Evolutionary conservation across 2,329 filamentous ascomycete species (phyloP).

Genomic region (Neoscytalidium dimidiatum): DNA sequence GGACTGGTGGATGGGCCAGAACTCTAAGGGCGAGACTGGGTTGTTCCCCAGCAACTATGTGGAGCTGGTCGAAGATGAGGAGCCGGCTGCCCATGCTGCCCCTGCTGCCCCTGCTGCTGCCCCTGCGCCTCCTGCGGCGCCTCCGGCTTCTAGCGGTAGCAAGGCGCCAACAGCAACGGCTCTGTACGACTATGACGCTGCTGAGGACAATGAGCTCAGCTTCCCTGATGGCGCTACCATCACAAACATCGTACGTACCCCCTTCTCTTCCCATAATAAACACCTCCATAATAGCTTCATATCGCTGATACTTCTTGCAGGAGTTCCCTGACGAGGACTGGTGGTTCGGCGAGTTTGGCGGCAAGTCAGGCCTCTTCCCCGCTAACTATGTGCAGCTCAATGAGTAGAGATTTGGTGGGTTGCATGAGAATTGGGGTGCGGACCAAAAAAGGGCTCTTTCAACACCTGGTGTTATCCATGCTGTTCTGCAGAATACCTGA

Average conservation of each 20-base stretch:
- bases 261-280: not conserved
- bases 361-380: slow-evolving; percentile 78
- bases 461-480: not conserved
- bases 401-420: slow-evolving; percentile 32
- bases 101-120: slow-evolving; percentile 37
- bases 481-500: slow-evolving; percentile 6
- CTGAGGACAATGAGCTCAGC: slow-evolving; percentile 83
- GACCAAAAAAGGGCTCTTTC: not conserved
- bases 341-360: slow-evolving; percentile 90
- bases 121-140: slow-evolving; percentile 28
- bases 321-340: slow-evolving; percentile 98
- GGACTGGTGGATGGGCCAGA: slow-evolving; percentile 98
- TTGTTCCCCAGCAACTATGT: slow-evolving; percentile 98
- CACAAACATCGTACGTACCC: slow-evolving; percentile 68
- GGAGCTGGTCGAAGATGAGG: slow-evolving; percentile 71
- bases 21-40: slow-evolving; percentile 78
- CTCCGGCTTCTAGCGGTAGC: slow-evolving; percentile 37
- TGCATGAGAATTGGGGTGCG: not conserved
- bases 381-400: slow-evolving; percentile 54
- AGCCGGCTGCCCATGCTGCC: slow-evolving; percentile 34
- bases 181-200: slow-evolving; percentile 94
- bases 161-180: slow-evolving; percentile 72
- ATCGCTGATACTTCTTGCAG: slow-evolving; percentile 40
- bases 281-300: not conserved
- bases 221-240: slow-evolving; percentile 90